A percentile compares a stretch with the other conserved stretches of the same genome.
These are phyloP conservation scores for Pecoramyces ruminantium DNA, from an alignment of 192 early-diverging fungal species.

Conservation along the genomic window DNA sequence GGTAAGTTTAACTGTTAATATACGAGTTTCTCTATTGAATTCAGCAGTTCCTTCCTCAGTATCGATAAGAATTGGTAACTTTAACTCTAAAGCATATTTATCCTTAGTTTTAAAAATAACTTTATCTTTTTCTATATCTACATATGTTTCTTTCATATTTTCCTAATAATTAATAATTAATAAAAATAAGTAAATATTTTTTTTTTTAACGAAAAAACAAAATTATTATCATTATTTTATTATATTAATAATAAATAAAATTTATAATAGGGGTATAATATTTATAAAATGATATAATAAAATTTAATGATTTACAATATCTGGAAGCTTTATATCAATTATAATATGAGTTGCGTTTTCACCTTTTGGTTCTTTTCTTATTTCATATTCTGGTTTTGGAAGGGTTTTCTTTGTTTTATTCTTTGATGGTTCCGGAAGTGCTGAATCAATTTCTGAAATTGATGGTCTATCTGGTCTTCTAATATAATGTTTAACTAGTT, in stretches of 20 bases:
- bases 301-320: constrained; percentile 3
- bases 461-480: constrained; percentile 24
- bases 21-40: constrained; percentile 3
- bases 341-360: neutral
- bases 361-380: neutral
- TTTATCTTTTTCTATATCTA: constrained; percentile 9
- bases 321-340: constrained; percentile 2
- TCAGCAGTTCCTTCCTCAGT: constrained; percentile 6
- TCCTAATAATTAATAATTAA: constrained; percentile 3
- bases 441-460: constrained; percentile 12
- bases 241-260: too few relatives aligned
- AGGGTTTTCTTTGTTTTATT: neutral
- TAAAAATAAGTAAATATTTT: too few relatives aligned
- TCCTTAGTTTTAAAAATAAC: constrained; percentile 3
- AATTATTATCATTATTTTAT: too few relatives aligned
- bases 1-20: constrained; percentile 8
- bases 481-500: constrained; percentile 32
- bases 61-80: constrained; percentile 5
- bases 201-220: too few relatives aligned
- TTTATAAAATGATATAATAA: too few relatives aligned
- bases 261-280: too few relatives aligned
- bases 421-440: neutral
- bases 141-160: neutral
- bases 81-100: constrained; percentile 4
- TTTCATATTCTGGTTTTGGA: neutral